Base-by-base conservation (phyloP, 1,284 basidiomycete species). In the Ceratobasidium sp. region DNA sequence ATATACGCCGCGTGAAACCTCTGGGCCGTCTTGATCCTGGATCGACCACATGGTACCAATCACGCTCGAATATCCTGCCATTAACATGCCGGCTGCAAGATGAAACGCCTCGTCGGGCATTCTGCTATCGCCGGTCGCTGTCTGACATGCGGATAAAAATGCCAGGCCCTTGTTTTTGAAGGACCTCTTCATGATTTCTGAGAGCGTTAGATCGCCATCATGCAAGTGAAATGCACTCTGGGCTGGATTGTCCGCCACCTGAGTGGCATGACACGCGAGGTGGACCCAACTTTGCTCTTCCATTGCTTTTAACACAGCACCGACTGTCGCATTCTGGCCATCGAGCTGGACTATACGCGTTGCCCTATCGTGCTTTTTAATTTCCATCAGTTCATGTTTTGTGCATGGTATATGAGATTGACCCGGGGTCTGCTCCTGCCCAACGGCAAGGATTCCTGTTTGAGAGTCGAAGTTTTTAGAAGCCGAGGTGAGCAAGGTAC, bases 41-140 rank as follows among this genome's bases (percentile, higher is more conserved):
- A 47, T 20, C 45, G 45, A 47, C 45, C 45, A 47, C 45, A 47
- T 47, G 7, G 45, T 47, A 8, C 10, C 45, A 47, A 47, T 47
- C 45, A 47, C 45, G 22, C 45, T 20, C 10, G 45, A 20, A 20
- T 47, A 71, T 15, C 70, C 70, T 5, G 68, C 40, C 38, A 70
- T 70, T 10, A 71, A 42, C 69, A 71, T 62, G 1, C 69, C 35
- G 10, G 49, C 20, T 1, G 69, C 55, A 43, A 71, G 47, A 40
- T 71, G 55, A 22, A 71, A 55, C 7, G 50, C 45, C 34, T 71
- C 55, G 38, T 71, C 70, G 10, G 69, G 32, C n/a, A 64, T 49
- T n/a, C 52, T 47, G 34, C 35, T 17, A 29, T 71, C 70, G n/a
- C 69, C 58, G 10, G n/a, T 62, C 35, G 56, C 45, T 7, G 45